These are phyloP conservation scores for Pueraria montana DNA, from an alignment of 306 rosid species.

Conservation along the genomic window DNA sequence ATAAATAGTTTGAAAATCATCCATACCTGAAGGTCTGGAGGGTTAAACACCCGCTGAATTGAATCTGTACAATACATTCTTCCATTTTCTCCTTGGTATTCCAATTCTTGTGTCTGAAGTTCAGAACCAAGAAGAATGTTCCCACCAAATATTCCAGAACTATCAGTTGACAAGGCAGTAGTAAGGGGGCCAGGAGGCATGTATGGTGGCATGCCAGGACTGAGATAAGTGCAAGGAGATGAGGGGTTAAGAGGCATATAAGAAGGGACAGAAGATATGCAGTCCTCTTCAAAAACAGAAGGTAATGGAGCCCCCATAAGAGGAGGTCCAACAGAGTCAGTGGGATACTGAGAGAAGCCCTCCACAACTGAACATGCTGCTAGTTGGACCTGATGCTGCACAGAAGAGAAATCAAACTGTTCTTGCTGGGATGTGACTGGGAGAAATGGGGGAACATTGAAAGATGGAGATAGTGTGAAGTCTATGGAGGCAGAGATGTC, in stretches of 20 bases:
- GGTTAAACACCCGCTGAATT: slow-evolving; percentile 69
- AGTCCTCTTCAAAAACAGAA: slow-evolving; percentile 80
- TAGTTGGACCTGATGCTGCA: slow-evolving; percentile 63
- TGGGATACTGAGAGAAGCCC: slow-evolving; percentile 67
- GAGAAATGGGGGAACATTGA: slow-evolving; percentile 58
- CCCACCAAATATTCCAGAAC: slow-evolving; percentile 65
- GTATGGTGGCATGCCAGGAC: slow-evolving; percentile 64
- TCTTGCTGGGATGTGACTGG: slow-evolving; percentile 55
- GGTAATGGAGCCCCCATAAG: slow-evolving; percentile 68
- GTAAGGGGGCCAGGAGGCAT: slow-evolving; percentile 64
- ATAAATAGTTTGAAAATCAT: slow-evolving; percentile 7
- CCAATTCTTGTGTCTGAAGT: slow-evolving; percentile 79
- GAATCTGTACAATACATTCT: slow-evolving; percentile 77
- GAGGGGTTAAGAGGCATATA: slow-evolving; percentile 76
- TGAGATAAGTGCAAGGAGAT: slow-evolving; percentile 76
- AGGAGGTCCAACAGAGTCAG: slow-evolving; percentile 55
- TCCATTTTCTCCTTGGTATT: slow-evolving; percentile 81
- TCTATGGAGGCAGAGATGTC: slow-evolving; percentile 91
- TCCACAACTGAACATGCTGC: slow-evolving; percentile 68
- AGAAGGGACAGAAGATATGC: slow-evolving; percentile 84
- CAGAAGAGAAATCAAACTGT: slow-evolving; percentile 68
- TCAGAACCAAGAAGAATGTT: slow-evolving; percentile 72
- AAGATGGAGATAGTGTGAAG: slow-evolving; percentile 74
- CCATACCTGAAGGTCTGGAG: slow-evolving; percentile 90
- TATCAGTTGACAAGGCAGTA: slow-evolving; percentile 71